Base-by-base conservation (phyloP, 2,329 filamentous ascomycete species). In the Tolypocladium amazonense region DNA sequence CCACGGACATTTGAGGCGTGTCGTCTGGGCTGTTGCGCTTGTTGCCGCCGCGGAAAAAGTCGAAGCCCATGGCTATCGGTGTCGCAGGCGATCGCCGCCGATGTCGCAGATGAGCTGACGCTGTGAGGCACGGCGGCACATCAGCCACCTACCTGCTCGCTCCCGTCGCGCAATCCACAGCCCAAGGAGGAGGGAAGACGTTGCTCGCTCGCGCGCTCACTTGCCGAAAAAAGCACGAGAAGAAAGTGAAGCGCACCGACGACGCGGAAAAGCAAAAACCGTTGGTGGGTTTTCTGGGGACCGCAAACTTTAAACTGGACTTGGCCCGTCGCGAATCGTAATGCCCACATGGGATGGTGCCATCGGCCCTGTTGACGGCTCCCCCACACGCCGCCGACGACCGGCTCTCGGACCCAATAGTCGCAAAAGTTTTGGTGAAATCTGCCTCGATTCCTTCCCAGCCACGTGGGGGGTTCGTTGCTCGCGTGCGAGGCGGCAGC, bases 321-420 rank as follows among this genome's bases (percentile, higher is more conserved):
- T 4, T 8, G 33, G 3, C 11, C 38, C 38, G 18, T 18, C 38
- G 38, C 37, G 15, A 4, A 57, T 57, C 39, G 56, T 12, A 57
- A 57, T 57, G 41, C 56, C 41, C 41, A 50, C 56, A 45, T 37
- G 41, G 56, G 27, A 57, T 57, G 56, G 56, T 57, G 56, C 20
- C 20, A 53, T 53, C 27, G 27, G 27, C 50, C 27, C 50, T 35
- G 47, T 50, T 30, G 3, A 9, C 15, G n/a, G 25, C 15, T 52
- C 47, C 47, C 45, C 47, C 47, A 33, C 47, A 52, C 35, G 11
- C 1, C 25, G 45, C 47, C 47, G 14, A n/a, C 12, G 5, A 12
- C 47, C 47, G 47, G 47, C 12, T 8, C n/a, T 2, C 4, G 12
- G 43, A 23, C 12, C 12, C 23, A 25, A 23, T 8, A 25, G n/a